Base-by-base conservation (phyloP, 1,139 yeast genomes). In the Diutina rugosa region DNA sequence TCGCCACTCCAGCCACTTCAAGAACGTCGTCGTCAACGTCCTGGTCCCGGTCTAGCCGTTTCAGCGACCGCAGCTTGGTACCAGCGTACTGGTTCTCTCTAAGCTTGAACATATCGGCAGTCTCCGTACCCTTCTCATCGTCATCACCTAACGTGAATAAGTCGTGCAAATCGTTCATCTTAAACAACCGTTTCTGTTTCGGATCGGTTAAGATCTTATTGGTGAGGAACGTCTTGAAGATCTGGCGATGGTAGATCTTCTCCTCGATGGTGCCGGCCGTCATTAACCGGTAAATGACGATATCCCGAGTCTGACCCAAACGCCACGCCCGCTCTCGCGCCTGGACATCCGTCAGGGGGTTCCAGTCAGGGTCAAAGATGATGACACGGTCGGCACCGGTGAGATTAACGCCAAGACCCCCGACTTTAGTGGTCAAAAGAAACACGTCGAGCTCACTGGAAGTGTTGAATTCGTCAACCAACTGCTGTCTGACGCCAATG, bases 271-370 rank as follows among this genome's bases (percentile, higher is more conserved):
- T 83, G 0, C 98, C 98, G 0, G 97, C 90, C 44, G 93, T 88
- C 90, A 93, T 90, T 52, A 93, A 72, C 57, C 99, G 73, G 64
- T 91, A 95, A 46, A 93, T 91, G 3, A 91, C 83, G n/a, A 93
- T 97, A 63, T 91, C 97, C 61, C 84, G 83, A 66, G 87, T 91
- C 66, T 93, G 99, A 0, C 99, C 99, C 60, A 93, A 77, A 62
- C 99, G 76, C 99, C 99, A 93, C 0, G 98, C 98, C 56, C 99
- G 72, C 68, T 93, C 99, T 60, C 99, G 74, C 0, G 99, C 99
- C 69, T 93, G 99, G 61, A 93, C 80, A 72, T 93, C 99, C 0
- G 98, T 93, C 0, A 97, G 90, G 0, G 99, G 99, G 65, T 93
- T 93, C 99, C 99, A 93, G 68, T 93, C 99, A 0, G 99, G 99